Percentiles rank a stretch among this genome's conserved stretches.
phyloP scores from a whole-genome alignment of 805 yeast species.

The Zygoascus bituminiphila region DNA sequence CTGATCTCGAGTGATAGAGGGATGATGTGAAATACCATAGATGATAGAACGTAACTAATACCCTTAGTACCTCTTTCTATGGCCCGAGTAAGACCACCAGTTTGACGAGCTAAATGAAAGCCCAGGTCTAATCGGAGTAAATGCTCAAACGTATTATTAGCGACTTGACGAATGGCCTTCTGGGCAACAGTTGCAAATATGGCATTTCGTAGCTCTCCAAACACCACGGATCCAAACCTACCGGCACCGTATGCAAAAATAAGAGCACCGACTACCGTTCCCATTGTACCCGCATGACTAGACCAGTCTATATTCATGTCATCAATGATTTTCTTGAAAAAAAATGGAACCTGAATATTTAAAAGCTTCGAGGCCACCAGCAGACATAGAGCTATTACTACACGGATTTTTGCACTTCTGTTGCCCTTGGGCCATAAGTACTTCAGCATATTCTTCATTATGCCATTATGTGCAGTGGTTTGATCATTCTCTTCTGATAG shows the following conservation, averaged over 20 bases:
- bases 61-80: slow-evolving; percentile 98
- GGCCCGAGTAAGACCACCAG: slow-evolving; percentile 94
- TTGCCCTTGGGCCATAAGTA: slow-evolving; percentile 33
- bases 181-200: slow-evolving; percentile 94
- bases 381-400: slow-evolving; percentile 62
- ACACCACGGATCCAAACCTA: slow-evolving; percentile 85
- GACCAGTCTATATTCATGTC: slow-evolving; percentile 89
- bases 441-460: slow-evolving; percentile 22
- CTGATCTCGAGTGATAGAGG: slow-evolving; percentile 90
- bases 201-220: slow-evolving; percentile 93
- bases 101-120: slow-evolving; percentile 84
- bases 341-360: slow-evolving; percentile 94
- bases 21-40: slow-evolving; percentile 95
- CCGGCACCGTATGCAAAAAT: slow-evolving; percentile 89
- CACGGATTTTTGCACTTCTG: slow-evolving; percentile 49
- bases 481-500: slow-evolving; percentile 5
- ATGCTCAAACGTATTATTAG: slow-evolving; percentile 78
- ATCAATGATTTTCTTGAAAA: slow-evolving; percentile 81
- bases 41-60: slow-evolving; percentile 82
- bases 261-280: slow-evolving; percentile 56
- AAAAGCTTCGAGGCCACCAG: slow-evolving; percentile 74
- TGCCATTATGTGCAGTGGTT: slow-evolving; percentile 14
- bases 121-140: slow-evolving; percentile 75
- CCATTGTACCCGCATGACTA: slow-evolving; percentile 51
- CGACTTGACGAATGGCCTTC: slow-evolving; percentile 83